Evolutionary conservation across 2,329 filamentous ascomycete genomes (phyloP).

Genomic region (Aspergillus sergii): DNA sequence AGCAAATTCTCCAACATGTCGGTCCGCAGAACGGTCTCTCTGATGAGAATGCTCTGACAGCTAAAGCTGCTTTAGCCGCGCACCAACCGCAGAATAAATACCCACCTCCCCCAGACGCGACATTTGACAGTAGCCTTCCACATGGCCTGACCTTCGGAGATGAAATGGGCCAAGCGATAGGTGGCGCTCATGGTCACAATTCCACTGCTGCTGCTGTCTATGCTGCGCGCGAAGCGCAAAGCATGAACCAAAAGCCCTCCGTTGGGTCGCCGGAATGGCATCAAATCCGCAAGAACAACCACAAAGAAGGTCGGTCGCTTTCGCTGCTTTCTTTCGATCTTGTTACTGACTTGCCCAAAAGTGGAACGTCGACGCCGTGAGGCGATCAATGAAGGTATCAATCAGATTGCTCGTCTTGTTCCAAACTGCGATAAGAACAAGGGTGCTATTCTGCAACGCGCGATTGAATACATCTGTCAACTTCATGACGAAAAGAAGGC

Average conservation of each 20-base stretch:
- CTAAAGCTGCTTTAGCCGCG: constrained; percentile 50
- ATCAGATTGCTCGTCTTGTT: constrained; percentile 95
- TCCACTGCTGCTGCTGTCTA: constrained; percentile 64
- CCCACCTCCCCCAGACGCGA: constrained; percentile 44
- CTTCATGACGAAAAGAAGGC: constrained; percentile 56
- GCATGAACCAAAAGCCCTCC: constrained; percentile 69
- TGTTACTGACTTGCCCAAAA: constrained; percentile 43
- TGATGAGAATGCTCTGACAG: constrained; percentile 50
- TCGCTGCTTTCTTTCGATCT: constrained; percentile 13
- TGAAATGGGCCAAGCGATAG: constrained; percentile 45
- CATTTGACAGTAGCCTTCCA: constrained; percentile 41
- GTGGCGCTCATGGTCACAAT: constrained; percentile 40
- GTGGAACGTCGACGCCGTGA: constrained; percentile 95
- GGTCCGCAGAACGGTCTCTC: constrained; percentile 57
- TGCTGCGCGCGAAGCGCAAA: constrained; percentile 54
- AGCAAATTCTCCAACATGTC: constrained; percentile 52
- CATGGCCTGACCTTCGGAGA: constrained; percentile 42
- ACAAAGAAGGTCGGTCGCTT: constrained; percentile 81
- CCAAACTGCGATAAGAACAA: constrained; percentile 99
- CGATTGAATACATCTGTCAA: constrained; percentile 91
- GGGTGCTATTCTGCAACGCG: constrained; percentile 89
- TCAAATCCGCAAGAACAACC: constrained; percentile 93
- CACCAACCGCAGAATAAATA: constrained; percentile 49
- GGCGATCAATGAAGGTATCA: constrained; percentile 98
- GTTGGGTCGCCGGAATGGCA: constrained; percentile 99